A percentile compares a stretch with the other conserved stretches of the same genome.
Evolutionary conservation across 202 grass and related monocot genomes (phyloP).

Genomic region (Cymbopogon flexuosus): DNA sequence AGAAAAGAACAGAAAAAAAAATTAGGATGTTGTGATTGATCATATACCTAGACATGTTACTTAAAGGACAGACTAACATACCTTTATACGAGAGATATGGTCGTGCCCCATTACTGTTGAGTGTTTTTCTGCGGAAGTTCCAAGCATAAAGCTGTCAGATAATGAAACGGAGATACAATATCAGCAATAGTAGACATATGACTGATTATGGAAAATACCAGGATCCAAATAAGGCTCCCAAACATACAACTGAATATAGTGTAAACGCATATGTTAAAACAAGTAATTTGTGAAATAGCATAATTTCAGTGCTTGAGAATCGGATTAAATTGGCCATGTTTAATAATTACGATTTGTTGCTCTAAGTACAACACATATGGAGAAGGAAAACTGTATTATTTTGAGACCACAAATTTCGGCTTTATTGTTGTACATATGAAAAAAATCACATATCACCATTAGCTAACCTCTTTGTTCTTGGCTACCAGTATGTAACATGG

Average conservation of each 20-base stretch:
- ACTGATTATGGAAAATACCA: constrained; percentile 10
- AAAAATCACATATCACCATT: constrained; percentile 6
- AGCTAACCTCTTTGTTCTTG: constrained; percentile 21
- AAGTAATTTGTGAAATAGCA: constrained; percentile 3
- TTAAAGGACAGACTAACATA: constrained; percentile 2
- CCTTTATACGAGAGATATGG: constrained; percentile 38
- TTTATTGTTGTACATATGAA: constrained; percentile 1
- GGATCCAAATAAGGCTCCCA: constrained; percentile 16
- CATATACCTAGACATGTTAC: background rate
- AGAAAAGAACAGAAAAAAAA: background rate
- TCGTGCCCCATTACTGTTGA: constrained; percentile 33
- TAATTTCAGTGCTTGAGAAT: background rate
- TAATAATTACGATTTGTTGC: constrained; percentile 25
- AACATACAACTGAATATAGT: constrained; percentile 24
- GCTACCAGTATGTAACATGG: constrained; percentile 6
- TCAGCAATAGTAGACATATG: constrained; percentile 1
- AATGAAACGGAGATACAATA: background rate
- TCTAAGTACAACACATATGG: constrained; percentile 2
- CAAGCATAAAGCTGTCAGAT: constrained; percentile 23
- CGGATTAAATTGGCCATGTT: background rate
- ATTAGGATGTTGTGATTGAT: constrained; percentile 6
- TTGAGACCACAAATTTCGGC: background rate
- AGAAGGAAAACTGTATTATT: constrained; percentile 20
- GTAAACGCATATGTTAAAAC: constrained; percentile 14
- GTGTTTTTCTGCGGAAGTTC: constrained; percentile 16